phyloP scores from a whole-genome alignment of 306 rosid species.

The Fragaria ananassa region DNA sequence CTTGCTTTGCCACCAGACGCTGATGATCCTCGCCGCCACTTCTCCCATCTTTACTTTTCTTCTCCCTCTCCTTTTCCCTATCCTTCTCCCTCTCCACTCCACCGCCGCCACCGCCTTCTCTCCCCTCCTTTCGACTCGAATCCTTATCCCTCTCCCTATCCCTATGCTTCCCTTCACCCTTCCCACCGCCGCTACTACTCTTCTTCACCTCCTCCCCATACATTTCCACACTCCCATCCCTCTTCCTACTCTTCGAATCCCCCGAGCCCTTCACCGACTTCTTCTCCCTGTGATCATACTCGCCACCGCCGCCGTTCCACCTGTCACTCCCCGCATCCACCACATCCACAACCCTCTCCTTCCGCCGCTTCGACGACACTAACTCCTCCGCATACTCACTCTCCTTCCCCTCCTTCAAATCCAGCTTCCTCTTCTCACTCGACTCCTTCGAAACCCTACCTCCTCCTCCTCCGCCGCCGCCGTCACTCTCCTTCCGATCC shows the following conservation, averaged over 20 bases:
- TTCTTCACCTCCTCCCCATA: constrained; percentile 65
- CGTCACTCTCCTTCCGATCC: constrained; percentile 83
- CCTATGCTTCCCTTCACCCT: constrained; percentile 73
- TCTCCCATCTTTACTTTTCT: constrained; percentile 55
- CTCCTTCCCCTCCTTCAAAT: constrained; percentile 65
- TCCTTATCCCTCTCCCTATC: constrained; percentile 67
- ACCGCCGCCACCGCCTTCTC: constrained; percentile 33
- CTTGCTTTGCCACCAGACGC: constrained; percentile 45
- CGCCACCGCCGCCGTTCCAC: constrained; percentile 89
- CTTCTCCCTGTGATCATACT: constrained; percentile 60
- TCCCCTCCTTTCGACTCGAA: constrained; percentile 66
- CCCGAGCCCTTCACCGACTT: constrained; percentile 52
- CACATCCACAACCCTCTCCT: constrained; percentile 49
- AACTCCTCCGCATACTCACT: constrained; percentile 58
- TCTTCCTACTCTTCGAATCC: constrained; percentile 73
- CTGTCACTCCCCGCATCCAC: constrained; percentile 70
- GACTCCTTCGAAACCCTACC: constrained; percentile 63
- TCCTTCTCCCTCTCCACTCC: constrained; percentile 64
- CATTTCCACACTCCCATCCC: constrained; percentile 65
- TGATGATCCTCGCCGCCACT: constrained; percentile 54
- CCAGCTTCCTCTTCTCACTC: constrained; percentile 76
- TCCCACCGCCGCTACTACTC: constrained; percentile 46
- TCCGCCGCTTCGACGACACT: constrained; percentile 76
- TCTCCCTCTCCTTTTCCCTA: constrained; percentile 43
- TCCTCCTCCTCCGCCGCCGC: constrained; percentile 50